phyloP scores from a whole-genome alignment of 768 basidiomycete genomes.

The Collybia nuda region DNA sequence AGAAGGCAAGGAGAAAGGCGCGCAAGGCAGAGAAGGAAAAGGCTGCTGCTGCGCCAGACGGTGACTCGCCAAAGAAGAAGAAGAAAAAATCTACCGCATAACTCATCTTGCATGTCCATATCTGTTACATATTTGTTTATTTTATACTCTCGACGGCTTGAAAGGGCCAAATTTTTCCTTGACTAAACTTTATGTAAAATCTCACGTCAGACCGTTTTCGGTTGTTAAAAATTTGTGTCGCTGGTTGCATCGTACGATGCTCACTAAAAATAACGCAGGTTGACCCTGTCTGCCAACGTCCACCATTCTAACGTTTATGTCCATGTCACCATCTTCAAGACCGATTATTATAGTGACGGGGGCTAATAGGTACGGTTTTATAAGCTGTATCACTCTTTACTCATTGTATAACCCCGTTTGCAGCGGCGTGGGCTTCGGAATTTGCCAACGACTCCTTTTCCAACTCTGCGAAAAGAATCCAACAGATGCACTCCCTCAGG shows the following conservation, averaged over 20 bases:
- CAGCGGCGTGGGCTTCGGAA: conserved; percentile 84
- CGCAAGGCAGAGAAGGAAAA: conserved; percentile 76
- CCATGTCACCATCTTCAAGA: conserved; percentile 27
- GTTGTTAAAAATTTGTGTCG: no score
- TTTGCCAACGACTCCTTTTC: conserved; percentile 74
- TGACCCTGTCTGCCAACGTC: background rate
- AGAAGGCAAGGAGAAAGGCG: conserved; percentile 77
- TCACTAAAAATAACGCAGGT: conserved; percentile 1
- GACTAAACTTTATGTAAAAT: no score
- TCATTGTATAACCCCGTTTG: background rate
- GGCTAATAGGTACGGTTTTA: conserved; percentile 53
- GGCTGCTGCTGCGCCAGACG: conserved; percentile 40
- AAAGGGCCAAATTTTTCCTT: no score
- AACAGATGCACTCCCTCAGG: conserved; percentile 50
- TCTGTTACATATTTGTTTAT: conserved; percentile 16
- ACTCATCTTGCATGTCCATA: conserved; percentile 12
- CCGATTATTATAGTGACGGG: conserved; percentile 69
- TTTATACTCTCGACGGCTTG: no score
- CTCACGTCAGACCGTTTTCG: no score
- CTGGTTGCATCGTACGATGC: conserved; percentile 14
- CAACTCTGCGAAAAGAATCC: conserved; percentile 57
- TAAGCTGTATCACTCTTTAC: conserved; percentile 11
- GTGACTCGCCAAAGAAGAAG: conserved; percentile 57
- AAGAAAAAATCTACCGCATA: conserved; percentile 53
- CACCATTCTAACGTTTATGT: background rate